These are phyloP conservation scores for Rheum nobile DNA, from an alignment of 148 eudicot species.

Conservation along the genomic window DNA sequence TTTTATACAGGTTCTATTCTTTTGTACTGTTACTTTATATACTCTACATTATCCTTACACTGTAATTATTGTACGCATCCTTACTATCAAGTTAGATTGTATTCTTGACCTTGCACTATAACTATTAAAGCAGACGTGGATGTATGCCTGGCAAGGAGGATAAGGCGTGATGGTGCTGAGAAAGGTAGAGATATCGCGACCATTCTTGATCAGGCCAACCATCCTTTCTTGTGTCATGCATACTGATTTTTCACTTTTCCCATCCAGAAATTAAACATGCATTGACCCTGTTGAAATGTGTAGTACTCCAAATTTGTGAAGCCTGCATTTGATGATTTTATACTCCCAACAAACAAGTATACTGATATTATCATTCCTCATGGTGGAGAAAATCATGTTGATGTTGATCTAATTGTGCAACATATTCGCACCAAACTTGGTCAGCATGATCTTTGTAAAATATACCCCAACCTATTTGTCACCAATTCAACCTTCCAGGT, in stretches of 20 bases:
- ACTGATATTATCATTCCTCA: slow-evolving; percentile 96
- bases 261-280: background rate
- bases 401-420: slow-evolving; percentile 92
- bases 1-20: slow-evolving; percentile 83
- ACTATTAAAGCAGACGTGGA: background rate
- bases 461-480: slow-evolving; percentile 81
- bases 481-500: slow-evolving; percentile 89
- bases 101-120: slow-evolving; percentile 26
- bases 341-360: slow-evolving; percentile 92
- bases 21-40: too few relatives aligned
- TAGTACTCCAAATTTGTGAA: slow-evolving; percentile 98
- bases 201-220: slow-evolving; percentile 10
- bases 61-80: background rate
- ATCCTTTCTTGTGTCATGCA: background rate
- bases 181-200: slow-evolving; percentile 1
- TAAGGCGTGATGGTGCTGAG: slow-evolving; percentile 8
- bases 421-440: slow-evolving; percentile 95
- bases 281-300: slow-evolving; percentile 16
- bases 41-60: too few relatives aligned
- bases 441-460: slow-evolving; percentile 95
- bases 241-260: background rate
- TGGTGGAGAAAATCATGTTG: slow-evolving; percentile 98
- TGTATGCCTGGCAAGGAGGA: slow-evolving; percentile 10
- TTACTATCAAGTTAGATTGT: background rate
- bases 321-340: slow-evolving; percentile 97